phyloP scores from a whole-genome alignment of 495 filamentous ascomycete species.

The Podospora australis region DNA sequence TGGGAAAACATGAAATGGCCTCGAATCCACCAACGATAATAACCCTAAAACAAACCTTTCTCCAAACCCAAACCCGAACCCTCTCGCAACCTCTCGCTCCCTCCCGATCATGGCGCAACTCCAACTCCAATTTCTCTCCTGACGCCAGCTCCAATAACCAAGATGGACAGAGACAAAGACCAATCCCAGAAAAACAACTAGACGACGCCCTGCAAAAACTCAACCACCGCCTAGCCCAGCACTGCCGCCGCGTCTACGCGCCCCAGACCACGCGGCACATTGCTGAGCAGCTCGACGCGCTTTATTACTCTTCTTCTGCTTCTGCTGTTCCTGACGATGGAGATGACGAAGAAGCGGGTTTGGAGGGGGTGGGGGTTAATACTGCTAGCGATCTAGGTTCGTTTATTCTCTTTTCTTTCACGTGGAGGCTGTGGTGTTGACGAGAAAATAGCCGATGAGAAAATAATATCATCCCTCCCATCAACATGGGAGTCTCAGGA shows the following conservation, averaged over 20 bases:
- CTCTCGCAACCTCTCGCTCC: constrained; percentile 32
- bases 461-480: constrained; percentile 39
- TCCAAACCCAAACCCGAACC: constrained; percentile 3
- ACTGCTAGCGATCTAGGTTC: constrained; percentile 33
- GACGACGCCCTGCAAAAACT: constrained; percentile 47
- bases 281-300: constrained; percentile 70
- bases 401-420: background rate
- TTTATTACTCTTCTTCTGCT: constrained; percentile 55
- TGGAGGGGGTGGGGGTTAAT: constrained; percentile 22
- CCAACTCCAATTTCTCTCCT: constrained; percentile 40
- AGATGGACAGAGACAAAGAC: constrained; percentile 24
- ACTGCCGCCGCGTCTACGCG: constrained; percentile 65
- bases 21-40: constrained; percentile 52
- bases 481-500: constrained; percentile 26
- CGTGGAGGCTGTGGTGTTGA: background rate
- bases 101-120: constrained; percentile 51
- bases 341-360: constrained; percentile 37
- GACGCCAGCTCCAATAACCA: too few species aligned
- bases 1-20: too few species aligned
- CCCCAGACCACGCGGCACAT: constrained; percentile 71
- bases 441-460: constrained; percentile 23
- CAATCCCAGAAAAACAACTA: constrained; percentile 47
- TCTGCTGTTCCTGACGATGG: constrained; percentile 29
- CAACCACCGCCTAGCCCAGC: constrained; percentile 61
- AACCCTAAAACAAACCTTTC: constrained; percentile 53